Evolutionary conservation across 257 asterid species (phyloP).

Genomic region (Solanum neorickii): DNA sequence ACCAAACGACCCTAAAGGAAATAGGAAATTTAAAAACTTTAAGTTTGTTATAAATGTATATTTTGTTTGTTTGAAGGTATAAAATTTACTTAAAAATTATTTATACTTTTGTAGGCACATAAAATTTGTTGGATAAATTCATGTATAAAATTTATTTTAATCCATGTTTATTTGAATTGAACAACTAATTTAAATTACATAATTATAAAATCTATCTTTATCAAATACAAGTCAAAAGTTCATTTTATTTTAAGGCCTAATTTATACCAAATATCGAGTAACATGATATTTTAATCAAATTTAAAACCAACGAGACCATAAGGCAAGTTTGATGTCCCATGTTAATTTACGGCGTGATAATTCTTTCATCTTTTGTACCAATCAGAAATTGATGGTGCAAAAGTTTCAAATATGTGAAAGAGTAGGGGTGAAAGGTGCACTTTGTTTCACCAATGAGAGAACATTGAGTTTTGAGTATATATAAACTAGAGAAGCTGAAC

Average conservation of each 20-base stretch:
- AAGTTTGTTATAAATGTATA: background rate
- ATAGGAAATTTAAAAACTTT: too few relatives aligned
- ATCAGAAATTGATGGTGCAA: background rate
- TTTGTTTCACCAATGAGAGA: background rate
- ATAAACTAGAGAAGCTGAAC: background rate
- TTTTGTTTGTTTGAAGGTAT: background rate
- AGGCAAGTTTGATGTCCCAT: background rate
- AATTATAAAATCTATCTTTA: background rate
- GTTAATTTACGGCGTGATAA: too few relatives aligned
- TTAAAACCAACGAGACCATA: background rate
- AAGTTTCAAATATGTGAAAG: background rate
- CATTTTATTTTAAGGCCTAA: background rate
- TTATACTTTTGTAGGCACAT: background rate
- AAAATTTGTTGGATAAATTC: background rate
- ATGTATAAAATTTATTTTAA: background rate
- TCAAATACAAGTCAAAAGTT: background rate
- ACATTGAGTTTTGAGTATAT: background rate
- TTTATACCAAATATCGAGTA: background rate
- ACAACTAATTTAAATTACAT: background rate
- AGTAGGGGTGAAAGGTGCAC: background rate
- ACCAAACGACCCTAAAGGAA: background rate
- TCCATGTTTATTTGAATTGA: background rate
- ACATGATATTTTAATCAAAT: background rate
- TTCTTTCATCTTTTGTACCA: background rate
- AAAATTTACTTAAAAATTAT: background rate